Percentiles rank a stretch among this genome's conserved stretches.
Conservation (phyloP, 371 early-diverging fungal species). For the Capillidium heterosporum region DNA sequence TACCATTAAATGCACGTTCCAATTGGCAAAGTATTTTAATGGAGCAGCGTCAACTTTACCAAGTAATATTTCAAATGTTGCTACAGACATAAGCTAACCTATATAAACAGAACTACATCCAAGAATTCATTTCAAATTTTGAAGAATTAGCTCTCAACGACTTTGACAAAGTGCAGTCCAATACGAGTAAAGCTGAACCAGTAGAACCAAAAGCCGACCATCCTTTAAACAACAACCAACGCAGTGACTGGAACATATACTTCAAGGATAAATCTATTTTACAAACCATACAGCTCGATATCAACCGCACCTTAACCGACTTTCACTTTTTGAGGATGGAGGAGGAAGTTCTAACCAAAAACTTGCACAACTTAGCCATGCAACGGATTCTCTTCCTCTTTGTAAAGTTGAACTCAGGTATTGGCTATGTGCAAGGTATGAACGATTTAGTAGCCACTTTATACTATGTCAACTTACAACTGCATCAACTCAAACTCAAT, state of each 20-base stretch:
- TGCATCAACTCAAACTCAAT: slow-evolving; percentile 7
- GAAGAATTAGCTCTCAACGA: too few relatives aligned
- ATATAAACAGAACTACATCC: too few relatives aligned
- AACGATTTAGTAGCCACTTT: slow-evolving; percentile 73
- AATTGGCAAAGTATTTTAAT: too few relatives aligned
- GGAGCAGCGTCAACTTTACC: too few relatives aligned
- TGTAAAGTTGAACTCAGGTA: slow-evolving; percentile 67
- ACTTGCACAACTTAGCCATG: slow-evolving; percentile 29
- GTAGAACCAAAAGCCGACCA: too few relatives aligned
- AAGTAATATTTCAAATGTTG: too few relatives aligned
- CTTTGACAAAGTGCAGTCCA: too few relatives aligned
- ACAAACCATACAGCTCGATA: slow-evolving; percentile 71
- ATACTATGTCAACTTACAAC: slow-evolving; percentile 61
- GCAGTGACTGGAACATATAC: slow-evolving; percentile 30
- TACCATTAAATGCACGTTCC: too few relatives aligned
- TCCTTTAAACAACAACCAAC: slow-evolving; percentile 11
- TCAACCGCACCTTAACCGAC: slow-evolving; percentile 62
- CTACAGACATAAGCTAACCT: too few relatives aligned
- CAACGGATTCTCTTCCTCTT: slow-evolving; percentile 67
- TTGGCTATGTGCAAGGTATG: slow-evolving; percentile 84
- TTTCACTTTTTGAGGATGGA: slow-evolving; percentile 40
- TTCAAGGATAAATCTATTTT: slow-evolving; percentile 35
- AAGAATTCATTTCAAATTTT: too few relatives aligned
- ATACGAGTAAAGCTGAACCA: too few relatives aligned
- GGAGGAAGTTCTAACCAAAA: too few relatives aligned